A percentile compares a stretch with the other conserved stretches of the same genome.
Evolutionary conservation across 192 early-diverging fungal genomes (phyloP).

Genomic region (Coemansia sp.): DNA sequence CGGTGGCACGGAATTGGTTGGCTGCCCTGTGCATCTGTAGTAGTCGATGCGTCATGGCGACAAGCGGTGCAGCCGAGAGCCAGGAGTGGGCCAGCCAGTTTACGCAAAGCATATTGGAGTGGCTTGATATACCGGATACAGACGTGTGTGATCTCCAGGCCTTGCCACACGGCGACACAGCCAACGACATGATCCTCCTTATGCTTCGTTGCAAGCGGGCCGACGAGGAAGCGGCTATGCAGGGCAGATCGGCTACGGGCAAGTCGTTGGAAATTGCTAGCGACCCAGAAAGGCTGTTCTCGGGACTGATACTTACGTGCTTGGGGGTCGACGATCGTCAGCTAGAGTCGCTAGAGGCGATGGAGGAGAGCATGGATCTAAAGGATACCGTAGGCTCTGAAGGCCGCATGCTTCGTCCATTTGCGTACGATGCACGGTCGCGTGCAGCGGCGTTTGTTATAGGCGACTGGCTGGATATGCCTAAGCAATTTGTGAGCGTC

Average conservation of each 20-base stretch:
- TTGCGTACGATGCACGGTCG: conserved; percentile 55
- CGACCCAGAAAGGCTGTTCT: conserved; percentile 31
- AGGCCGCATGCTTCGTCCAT: conserved; percentile 12
- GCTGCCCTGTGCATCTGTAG: conserved; percentile 42
- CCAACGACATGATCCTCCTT: conserved; percentile 40
- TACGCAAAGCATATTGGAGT: conserved; percentile 36
- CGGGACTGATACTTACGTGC: conserved; percentile 31
- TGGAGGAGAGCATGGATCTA: neutral
- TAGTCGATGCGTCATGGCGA: conserved; percentile 38
- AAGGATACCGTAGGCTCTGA: neutral
- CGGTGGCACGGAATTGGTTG: conserved; percentile 26
- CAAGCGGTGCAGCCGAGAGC: conserved; percentile 15
- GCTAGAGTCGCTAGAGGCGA: neutral
- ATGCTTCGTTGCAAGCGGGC: conserved; percentile 34
- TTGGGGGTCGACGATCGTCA: conserved; percentile 22
- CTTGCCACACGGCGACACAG: conserved; percentile 32
- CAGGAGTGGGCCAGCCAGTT: conserved; percentile 24
- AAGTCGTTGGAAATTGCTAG: conserved; percentile 17
- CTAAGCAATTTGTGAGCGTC: conserved; percentile 42
- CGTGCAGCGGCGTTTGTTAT: conserved; percentile 48
- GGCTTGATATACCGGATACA: conserved; percentile 15
- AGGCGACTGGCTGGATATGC: conserved; percentile 39
- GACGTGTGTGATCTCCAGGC: conserved; percentile 17
- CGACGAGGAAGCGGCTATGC: conserved; percentile 24
- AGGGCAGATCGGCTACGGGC: neutral